A percentile compares a stretch with the other conserved stretches of the same genome.
Evolutionary conservation across 176 grass and related monocot species (phyloP).

Genomic region (Rhynchospora breviuscula): DNA sequence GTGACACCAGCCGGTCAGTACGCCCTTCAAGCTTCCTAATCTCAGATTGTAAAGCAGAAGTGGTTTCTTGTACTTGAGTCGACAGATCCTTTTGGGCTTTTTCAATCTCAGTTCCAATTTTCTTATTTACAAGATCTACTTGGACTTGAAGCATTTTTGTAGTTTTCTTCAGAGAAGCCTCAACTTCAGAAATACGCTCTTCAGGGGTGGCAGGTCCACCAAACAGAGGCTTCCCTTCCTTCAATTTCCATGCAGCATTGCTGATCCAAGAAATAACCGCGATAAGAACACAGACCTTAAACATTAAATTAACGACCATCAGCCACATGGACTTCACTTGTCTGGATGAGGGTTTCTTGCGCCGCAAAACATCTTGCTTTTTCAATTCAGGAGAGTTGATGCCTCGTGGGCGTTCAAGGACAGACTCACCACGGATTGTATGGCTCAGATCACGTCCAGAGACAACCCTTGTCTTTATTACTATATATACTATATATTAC

Average conservation of each 20-base stretch:
- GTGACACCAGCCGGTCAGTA: conserved; percentile 45
- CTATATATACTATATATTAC: too few relatives aligned
- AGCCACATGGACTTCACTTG: not conserved
- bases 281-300: not conserved
- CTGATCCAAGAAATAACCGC: conserved; percentile 20
- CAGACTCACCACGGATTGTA: conserved; percentile 46
- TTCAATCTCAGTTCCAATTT: conserved; percentile 54
- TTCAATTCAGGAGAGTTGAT: not conserved
- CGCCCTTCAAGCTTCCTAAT: conserved; percentile 38
- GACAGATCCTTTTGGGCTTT: conserved; percentile 31
- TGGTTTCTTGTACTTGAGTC: conserved; percentile 53
- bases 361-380: not conserved
- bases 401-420: conserved; percentile 8
- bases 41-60: conserved; percentile 32
- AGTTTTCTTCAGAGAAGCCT: conserved; percentile 50
- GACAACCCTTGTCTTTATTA: conserved; percentile 20
- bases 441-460: conserved; percentile 45
- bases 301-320: not conserved
- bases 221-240: conserved; percentile 16
- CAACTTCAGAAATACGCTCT: conserved; percentile 50
- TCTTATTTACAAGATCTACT: conserved; percentile 74
- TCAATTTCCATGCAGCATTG: conserved; percentile 8
- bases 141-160: conserved; percentile 61
- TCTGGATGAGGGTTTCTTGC: conserved; percentile 16
- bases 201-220: conserved; percentile 20